These are phyloP conservation scores for Lichtheimia ornata DNA, from an alignment of 371 early-diverging fungal genomes.

Conservation along the genomic window DNA sequence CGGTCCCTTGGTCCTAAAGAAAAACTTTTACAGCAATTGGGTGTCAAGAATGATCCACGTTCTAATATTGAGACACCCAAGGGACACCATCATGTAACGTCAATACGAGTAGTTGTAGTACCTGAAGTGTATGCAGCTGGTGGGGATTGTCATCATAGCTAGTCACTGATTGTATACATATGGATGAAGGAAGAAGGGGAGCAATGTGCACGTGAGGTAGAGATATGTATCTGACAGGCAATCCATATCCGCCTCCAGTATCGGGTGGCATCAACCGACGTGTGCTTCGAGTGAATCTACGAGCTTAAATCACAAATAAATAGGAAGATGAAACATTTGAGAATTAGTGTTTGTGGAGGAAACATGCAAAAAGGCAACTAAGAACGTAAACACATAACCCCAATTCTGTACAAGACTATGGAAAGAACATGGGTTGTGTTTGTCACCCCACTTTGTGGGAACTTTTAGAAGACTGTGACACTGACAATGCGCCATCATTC, in stretches of 20 bases:
- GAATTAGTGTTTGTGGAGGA: neutral
- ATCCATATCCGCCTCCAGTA: constrained; percentile 58
- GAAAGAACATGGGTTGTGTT: too few species aligned
- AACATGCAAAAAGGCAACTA: neutral
- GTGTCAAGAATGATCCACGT: constrained; percentile 71
- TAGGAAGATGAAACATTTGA: neutral
- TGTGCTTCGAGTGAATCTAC: neutral
- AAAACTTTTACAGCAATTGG: constrained; percentile 73
- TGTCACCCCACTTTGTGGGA: too few species aligned
- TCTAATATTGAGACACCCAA: constrained; percentile 77
- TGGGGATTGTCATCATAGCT: constrained; percentile 95
- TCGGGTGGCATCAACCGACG: constrained; percentile 71
- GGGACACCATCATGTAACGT: too few species aligned
- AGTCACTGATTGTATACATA: constrained; percentile 95
- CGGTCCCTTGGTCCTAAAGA: constrained; percentile 94
- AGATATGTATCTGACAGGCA: constrained; percentile 83
- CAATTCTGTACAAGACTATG: neutral
- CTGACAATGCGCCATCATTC: too few species aligned
- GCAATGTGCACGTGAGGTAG: constrained; percentile 91
- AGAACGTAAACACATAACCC: neutral
- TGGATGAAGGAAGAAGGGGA: constrained; percentile 92
- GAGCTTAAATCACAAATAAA: neutral
- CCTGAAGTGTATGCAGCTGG: constrained; percentile 91
- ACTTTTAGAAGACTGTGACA: too few species aligned
- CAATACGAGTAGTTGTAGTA: too few species aligned